phyloP scores from a whole-genome alignment of 2,329 filamentous ascomycete species.

The Coniella vitis region DNA sequence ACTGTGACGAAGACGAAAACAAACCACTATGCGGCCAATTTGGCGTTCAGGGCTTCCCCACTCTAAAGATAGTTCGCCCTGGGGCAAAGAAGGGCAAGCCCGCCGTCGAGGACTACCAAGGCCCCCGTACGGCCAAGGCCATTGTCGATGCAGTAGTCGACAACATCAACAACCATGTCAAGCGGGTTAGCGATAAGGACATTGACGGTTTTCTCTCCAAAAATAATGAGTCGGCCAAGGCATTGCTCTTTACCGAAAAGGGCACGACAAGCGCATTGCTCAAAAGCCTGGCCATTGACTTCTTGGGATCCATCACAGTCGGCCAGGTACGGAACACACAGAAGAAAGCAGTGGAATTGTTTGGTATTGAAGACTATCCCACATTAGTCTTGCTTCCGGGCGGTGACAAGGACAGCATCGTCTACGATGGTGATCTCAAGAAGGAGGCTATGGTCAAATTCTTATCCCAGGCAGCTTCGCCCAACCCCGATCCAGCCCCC shows the following conservation, averaged over 20 bases:
- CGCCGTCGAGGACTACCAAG: constrained; percentile 84
- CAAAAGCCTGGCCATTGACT: constrained; percentile 84
- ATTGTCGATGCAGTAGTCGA: constrained; percentile 82
- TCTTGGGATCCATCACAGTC: constrained; percentile 69
- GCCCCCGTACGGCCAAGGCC: constrained; percentile 71
- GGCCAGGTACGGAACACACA: constrained; percentile 84
- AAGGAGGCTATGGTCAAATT: constrained; percentile 78
- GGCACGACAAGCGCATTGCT: constrained; percentile 77
- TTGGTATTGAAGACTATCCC: constrained; percentile 72
- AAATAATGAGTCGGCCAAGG: constrained; percentile 67
- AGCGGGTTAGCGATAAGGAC: constrained; percentile 71
- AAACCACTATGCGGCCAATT: constrained; percentile 79
- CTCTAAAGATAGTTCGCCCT: constrained; percentile 86
- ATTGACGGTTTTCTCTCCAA: constrained; percentile 66
- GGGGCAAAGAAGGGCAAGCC: constrained; percentile 71
- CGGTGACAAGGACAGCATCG: constrained; percentile 57
- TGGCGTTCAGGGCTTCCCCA: constrained; percentile 91
- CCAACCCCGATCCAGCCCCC: constrained; percentile 69
- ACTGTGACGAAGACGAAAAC: constrained; percentile 92
- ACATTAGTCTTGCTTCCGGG: constrained; percentile 73
- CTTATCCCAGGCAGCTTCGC: constrained; percentile 68
- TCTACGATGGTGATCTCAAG: constrained; percentile 78
- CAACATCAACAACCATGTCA: constrained; percentile 89
- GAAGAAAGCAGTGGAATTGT: constrained; percentile 60
- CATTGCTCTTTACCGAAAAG: constrained; percentile 89